phyloP scores from a whole-genome alignment of 2,329 filamentous ascomycete species.

The Achaetomium macrosporum region DNA sequence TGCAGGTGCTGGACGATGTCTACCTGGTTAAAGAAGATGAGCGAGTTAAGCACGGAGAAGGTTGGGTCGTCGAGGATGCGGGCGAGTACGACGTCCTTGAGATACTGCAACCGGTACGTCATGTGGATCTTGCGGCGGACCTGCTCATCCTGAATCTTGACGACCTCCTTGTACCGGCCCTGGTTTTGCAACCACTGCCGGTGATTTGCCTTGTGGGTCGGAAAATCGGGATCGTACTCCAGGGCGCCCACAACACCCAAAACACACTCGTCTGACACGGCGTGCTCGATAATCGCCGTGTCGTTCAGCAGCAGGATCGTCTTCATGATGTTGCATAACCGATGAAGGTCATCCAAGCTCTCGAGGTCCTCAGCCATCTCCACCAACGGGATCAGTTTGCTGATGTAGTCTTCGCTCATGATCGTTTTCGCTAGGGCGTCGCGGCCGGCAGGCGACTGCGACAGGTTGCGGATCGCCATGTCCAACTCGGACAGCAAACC shows the following conservation, averaged over 20 bases:
- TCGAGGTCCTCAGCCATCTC: slow-evolving; percentile 88
- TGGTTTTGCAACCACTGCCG: slow-evolving; percentile 85
- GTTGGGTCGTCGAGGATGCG: slow-evolving; percentile 96
- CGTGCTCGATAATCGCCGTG: slow-evolving; percentile 86
- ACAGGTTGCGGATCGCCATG: slow-evolving; percentile 72
- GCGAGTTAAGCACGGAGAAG: slow-evolving; percentile 92
- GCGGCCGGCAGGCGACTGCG: slow-evolving; percentile 65
- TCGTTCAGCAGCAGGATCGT: slow-evolving; percentile 91
- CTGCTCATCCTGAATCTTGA: slow-evolving; percentile 75
- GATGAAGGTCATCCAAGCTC: slow-evolving; percentile 77
- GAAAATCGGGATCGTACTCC: slow-evolving; percentile 97
- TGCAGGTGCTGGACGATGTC: slow-evolving; percentile 97
- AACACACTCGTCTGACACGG: slow-evolving; percentile 83
- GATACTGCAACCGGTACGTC: slow-evolving; percentile 90
- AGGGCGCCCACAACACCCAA: slow-evolving; percentile 90
- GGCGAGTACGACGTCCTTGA: slow-evolving; percentile 97
- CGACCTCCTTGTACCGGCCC: slow-evolving; percentile 92
- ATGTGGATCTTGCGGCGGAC: slow-evolving; percentile 91
- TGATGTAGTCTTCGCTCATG: slow-evolving; percentile 78
- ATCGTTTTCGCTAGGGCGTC: slow-evolving; percentile 86
- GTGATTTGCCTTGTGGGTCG: slow-evolving; percentile 95
- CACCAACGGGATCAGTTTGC: slow-evolving; percentile 79
- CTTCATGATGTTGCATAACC: slow-evolving; percentile 97
- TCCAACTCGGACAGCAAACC: slow-evolving; percentile 80
- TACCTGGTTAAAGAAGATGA: slow-evolving; percentile 99